Conservation (phyloP, 2,329 filamentous ascomycete genomes). For the Xylariaceae sp. region DNA sequence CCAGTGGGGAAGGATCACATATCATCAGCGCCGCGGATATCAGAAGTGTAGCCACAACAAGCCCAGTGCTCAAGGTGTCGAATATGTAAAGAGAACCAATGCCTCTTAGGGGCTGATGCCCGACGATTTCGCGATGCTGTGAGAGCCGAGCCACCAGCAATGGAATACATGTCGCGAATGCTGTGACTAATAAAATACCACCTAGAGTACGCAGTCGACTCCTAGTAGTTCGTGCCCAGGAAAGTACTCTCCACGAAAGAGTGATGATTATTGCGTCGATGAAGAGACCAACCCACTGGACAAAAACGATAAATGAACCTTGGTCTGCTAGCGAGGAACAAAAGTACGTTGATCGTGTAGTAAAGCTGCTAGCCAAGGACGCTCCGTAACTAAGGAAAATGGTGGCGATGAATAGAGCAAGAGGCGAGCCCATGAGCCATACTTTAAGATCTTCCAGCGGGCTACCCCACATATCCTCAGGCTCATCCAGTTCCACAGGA, state of each 20-base stretch:
- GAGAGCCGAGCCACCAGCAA: conserved; percentile 45
- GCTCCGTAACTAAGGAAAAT: conserved; percentile 51
- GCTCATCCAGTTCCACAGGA: conserved; percentile 51
- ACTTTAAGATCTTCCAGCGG: conserved; percentile 53
- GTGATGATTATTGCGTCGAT: conserved; percentile 55
- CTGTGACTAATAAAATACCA: conserved; percentile 49
- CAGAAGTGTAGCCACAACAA: conserved; percentile 51
- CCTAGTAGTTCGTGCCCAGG: conserved; percentile 57
- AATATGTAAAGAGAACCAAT: conserved; percentile 55
- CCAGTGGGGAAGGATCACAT: conserved; percentile 53
- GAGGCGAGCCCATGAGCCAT: conserved; percentile 53
- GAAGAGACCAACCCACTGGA: conserved; percentile 53
- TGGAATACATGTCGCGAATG: conserved; percentile 46
- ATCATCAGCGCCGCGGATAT: conserved; percentile 54
- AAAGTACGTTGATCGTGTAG: conserved; percentile 55
- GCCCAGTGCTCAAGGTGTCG: conserved; percentile 55
- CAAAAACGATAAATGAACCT: conserved; percentile 42
- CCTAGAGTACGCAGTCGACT: conserved; percentile 53
- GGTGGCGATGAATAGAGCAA: conserved; percentile 45
- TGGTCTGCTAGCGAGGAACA: conserved; percentile 54
- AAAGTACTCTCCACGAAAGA: conserved; percentile 57
- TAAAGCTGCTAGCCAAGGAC: conserved; percentile 48
- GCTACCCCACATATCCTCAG: conserved; percentile 52
- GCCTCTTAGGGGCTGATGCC: conserved; percentile 38
- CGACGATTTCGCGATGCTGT: conserved; percentile 32